phyloP scores from a whole-genome alignment of 2,329 filamentous ascomycete species.

The Penicillium sp. region DNA sequence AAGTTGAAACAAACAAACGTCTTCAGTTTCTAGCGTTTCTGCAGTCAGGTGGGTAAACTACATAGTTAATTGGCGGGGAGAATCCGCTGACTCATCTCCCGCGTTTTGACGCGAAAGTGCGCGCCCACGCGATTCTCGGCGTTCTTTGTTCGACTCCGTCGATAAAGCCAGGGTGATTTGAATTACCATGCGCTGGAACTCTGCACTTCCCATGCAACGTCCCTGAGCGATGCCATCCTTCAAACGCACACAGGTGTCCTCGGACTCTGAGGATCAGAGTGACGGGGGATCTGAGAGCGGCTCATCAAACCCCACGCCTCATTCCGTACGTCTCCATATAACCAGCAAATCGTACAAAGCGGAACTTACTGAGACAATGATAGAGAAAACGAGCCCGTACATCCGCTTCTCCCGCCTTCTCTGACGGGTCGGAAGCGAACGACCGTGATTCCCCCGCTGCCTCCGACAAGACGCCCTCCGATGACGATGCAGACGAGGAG shows the following conservation, averaged over 20 bases:
- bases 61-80: neutral
- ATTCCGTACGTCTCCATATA: slow-evolving; percentile 33
- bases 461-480: slow-evolving; percentile 20
- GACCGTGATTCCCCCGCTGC: slow-evolving; percentile 15
- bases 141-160: neutral
- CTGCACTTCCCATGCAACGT: neutral
- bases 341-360: slow-evolving; percentile 1
- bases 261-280: slow-evolving; percentile 35
- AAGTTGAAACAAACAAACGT: no score
- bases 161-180: neutral
- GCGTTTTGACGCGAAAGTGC: slow-evolving; percentile 14
- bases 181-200: slow-evolving; percentile 6
- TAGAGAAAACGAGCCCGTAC: slow-evolving; percentile 48
- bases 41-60: no score
- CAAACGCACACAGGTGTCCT: slow-evolving; percentile 42
- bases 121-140: slow-evolving; percentile 12
- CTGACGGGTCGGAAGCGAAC: slow-evolving; percentile 26
- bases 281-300: slow-evolving; percentile 28
- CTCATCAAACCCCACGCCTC: slow-evolving; percentile 30
- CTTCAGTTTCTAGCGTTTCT: no score
- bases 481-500: slow-evolving; percentile 44
- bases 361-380: neutral
- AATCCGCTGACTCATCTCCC: slow-evolving; percentile 9
- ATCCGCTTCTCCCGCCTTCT: slow-evolving; percentile 30
- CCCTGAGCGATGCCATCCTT: slow-evolving; percentile 42